Base-by-base conservation (phyloP, 2,329 filamentous ascomycete genomes). In the Stenocarpella maydis region DNA sequence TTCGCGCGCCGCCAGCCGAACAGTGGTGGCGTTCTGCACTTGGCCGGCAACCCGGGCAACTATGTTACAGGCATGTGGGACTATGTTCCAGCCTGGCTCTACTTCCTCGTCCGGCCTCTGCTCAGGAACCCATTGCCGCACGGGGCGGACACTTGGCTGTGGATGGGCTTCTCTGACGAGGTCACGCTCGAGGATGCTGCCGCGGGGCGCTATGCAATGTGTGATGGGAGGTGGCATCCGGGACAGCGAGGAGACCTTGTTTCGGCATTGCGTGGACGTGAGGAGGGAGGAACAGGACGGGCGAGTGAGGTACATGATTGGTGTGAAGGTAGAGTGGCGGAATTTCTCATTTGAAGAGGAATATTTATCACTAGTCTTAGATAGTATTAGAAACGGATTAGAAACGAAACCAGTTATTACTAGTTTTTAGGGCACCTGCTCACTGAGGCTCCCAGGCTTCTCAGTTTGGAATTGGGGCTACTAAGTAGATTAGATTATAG, bases 171-270 rank as follows among this genome's bases (percentile, higher is more conserved):
- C 43, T 74, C 72, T 9, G 34, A 72, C 2, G 68, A 70, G 17
- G 70, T 75, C 8, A 75, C 72, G 8, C 55, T 72, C 17, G 65
- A 73, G 8, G 73, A 71, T 24, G 71, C 70, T 7, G 21, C 70
- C 15, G 70, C 72, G 4, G 74, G 73, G 4, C 69, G 71, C 0
- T 75, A 75, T 39, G 74, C 72, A 3, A 75, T 73, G 26, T 75
- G 72, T 50, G 64, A 74, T 49, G 73, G 74, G 1, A 73, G 73
- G 54, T 75, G 73, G 74, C 74, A 75, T 58, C 72, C 72, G 2
- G 73, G 71, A 3, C 74, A 75, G 68, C 69, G 74, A 41, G 68
- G 52, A 19, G 73, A 75, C 54, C 49, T 74, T 24, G 17, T 74
- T 24, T 28, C 66, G 24, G 71, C 72, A 4, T 47, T 75, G 47